These are phyloP conservation scores for Acacia pycnantha DNA, from an alignment of 331 rosid species.

Conservation along the genomic window DNA sequence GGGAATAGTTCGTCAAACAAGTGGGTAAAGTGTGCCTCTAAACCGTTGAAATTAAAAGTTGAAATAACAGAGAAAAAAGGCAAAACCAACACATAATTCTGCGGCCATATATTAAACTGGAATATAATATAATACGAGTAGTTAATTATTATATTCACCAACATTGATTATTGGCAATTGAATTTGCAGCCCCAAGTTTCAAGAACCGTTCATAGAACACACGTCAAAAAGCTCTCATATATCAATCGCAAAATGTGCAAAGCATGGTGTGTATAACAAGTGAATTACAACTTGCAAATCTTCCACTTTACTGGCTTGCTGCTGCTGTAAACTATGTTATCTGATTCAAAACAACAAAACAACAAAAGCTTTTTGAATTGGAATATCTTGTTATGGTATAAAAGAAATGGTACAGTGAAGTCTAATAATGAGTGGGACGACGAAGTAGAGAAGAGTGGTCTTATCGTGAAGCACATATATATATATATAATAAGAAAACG, in stretches of 20 bases:
- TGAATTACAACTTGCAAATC: neutral
- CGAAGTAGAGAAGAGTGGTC: neutral
- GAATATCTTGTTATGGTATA: neutral
- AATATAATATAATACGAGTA: neutral
- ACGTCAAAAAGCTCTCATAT: neutral
- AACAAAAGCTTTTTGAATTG: neutral
- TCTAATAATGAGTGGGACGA: slow-evolving; percentile 3
- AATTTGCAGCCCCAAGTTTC: neutral
- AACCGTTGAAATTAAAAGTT: slow-evolving; percentile 3
- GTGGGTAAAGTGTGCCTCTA: slow-evolving; percentile 4
- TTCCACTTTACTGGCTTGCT: neutral
- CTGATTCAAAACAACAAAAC: neutral
- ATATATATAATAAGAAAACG: neutral
- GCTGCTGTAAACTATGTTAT: neutral
- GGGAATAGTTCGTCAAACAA: neutral
- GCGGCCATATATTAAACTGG: slow-evolving; percentile 5
- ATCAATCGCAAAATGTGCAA: neutral
- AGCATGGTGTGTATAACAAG: neutral
- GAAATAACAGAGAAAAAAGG: neutral
- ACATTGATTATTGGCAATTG: neutral
- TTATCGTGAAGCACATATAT: neutral
- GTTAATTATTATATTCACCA: neutral
- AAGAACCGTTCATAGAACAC: neutral
- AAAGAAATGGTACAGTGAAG: neutral
- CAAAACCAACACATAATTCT: neutral